Conservation (phyloP, 73 alveolate species). For the Tetrahymena elliotti region DNA sequence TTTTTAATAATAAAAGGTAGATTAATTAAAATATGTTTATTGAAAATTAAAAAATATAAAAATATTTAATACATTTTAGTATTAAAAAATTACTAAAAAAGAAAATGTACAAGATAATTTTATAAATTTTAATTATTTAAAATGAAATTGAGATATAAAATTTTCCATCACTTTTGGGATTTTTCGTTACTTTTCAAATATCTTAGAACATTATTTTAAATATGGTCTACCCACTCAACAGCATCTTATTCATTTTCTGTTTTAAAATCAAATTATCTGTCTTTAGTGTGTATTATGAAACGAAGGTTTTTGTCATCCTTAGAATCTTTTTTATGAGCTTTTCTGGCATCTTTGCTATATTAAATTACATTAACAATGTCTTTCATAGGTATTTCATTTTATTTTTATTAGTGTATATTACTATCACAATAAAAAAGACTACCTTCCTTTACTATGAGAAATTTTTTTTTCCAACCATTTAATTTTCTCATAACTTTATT, state of each 20-base stretch:
- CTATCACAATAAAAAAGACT: neutral
- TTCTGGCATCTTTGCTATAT: neutral
- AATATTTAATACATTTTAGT: too few species aligned
- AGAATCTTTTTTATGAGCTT: neutral
- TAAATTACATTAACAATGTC: neutral
- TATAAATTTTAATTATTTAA: too few species aligned
- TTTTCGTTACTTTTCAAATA: neutral
- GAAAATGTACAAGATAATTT: too few species aligned
- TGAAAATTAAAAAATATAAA: too few species aligned
- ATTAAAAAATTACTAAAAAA: too few species aligned
- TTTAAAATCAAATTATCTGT: neutral
- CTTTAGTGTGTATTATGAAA: neutral
- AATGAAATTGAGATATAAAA: neutral
- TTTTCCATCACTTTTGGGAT: neutral
- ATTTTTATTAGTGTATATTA: neutral
- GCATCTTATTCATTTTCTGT: neutral
- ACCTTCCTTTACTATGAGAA: neutral
- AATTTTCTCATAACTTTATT: neutral
- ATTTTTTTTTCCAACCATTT: neutral
- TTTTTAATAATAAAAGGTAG: too few species aligned
- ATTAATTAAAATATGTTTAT: too few species aligned
- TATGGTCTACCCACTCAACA: neutral
- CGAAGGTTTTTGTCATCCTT: neutral
- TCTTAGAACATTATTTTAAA: neutral
- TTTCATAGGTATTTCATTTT: neutral